Evolutionary conservation across 2,329 filamentous ascomycete genomes (phyloP), one percentile per base, ranked within the genome.

Genomic region (Aureobasidium sp.): DNA sequence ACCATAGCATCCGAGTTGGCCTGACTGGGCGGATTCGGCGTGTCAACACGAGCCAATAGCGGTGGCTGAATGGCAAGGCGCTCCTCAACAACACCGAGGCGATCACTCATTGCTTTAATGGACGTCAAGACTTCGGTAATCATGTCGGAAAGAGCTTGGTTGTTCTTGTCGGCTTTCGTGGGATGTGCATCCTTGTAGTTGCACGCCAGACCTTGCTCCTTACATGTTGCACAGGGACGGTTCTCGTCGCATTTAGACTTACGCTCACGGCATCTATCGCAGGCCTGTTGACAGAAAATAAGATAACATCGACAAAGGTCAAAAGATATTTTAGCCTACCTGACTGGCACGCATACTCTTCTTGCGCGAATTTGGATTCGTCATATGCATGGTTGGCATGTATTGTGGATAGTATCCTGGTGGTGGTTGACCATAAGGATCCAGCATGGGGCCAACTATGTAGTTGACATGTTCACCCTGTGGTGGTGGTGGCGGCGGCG

Each of bases 231-330:
- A 71, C 91, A 93, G 68, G 89, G 91, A 66, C 88, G 86, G 11
- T 86, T 86, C 77, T 96, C 91, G 69, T 96, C 91, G 72, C 91
- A 96, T 75, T 96, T 96, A 15, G 91, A 91, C 74, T 96, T 96
- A 42, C 93, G 82, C 64, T 89, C 83, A 63, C 91, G 86, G 75
- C 91, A 96, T 73, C 88, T 90, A 70, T 96, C 91, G 74, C 94
- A 99, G 41, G 94, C 94, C 87, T 96, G 62, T 34, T 49, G 21
- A 11, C 6, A 36, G 39, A 44, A 44, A 32, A 62, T 68, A 15
- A 58, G 53, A 39, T 63, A 59, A 39, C 25, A 58, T 44, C 30
- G 16, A 41, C n/a, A 36, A 34, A 29, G 16, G 27, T 27, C 59
- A 69, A 63, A 58, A 34, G 27, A 32, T 25, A 27, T 1, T 16